phyloP scores from a whole-genome alignment of 768 basidiomycete genomes.

The Kwoniella europaea region DNA sequence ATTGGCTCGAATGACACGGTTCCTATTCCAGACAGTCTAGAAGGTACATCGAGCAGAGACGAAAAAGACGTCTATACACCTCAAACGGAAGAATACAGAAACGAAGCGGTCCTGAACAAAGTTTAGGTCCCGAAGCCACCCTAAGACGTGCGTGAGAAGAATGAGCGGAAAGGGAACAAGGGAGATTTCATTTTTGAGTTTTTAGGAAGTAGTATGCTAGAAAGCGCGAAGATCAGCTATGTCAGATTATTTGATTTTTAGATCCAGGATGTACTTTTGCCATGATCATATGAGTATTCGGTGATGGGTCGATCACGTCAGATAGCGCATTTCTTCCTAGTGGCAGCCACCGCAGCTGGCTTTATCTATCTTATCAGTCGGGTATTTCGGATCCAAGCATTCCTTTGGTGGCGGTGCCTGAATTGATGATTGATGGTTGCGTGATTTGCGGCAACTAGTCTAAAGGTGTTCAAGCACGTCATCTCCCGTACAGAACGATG shows the following conservation, averaged over 20 bases:
- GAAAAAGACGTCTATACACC: slow-evolving; percentile 11
- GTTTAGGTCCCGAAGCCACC: not conserved
- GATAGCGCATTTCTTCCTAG: not conserved
- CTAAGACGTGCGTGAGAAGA: slow-evolving; percentile 18
- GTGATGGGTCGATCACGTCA: slow-evolving; percentile 9
- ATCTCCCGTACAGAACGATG: not conserved
- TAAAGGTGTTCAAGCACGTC: not conserved
- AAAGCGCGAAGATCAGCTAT: not conserved
- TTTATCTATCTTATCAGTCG: slow-evolving; percentile 6
- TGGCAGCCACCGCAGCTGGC: not conserved
- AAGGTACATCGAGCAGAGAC: not conserved
- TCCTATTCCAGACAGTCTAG: not conserved
- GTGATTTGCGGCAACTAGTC: slow-evolving; percentile 7
- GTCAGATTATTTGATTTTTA: not conserved
- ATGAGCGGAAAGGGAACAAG: not conserved
- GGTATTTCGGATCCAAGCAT: not conserved
- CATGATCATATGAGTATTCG: not conserved
- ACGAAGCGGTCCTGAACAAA: not conserved
- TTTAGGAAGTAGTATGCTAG: not conserved
- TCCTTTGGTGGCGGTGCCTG: not conserved
- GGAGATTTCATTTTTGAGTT: not conserved
- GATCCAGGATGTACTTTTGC: not conserved
- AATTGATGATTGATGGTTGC: slow-evolving; percentile 6
- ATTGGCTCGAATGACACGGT: not conserved
- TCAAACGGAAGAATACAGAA: not conserved